These are phyloP conservation scores for Eucalyptus tenuipes DNA, from an alignment of 345 rosid genomes.

Conservation along the genomic window DNA sequence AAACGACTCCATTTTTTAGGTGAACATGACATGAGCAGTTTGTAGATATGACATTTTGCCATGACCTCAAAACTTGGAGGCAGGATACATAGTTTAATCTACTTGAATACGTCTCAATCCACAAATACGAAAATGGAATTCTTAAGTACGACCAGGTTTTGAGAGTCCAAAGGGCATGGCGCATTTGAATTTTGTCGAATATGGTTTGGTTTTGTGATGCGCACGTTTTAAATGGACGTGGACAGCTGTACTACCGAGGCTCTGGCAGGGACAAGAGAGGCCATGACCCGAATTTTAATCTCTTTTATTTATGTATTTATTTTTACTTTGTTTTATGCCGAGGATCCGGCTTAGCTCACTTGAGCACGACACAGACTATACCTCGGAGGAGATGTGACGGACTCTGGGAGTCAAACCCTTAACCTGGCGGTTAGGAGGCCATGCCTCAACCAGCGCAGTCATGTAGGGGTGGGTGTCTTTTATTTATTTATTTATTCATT, in stretches of 20 bases:
- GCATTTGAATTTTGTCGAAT: not conserved
- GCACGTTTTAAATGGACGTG: not conserved
- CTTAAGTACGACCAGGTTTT: not conserved
- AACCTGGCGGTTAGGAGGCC: no score
- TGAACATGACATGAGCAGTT: not conserved
- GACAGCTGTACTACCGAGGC: not conserved
- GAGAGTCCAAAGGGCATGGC: not conserved
- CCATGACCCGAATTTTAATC: not conserved
- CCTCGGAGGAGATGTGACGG: no score
- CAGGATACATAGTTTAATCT: not conserved
- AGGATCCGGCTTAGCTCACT: no score
- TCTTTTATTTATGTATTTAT: not conserved
- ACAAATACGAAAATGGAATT: not conserved
- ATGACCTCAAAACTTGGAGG: not conserved
- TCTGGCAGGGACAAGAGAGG: not conserved
- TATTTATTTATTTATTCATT: not conserved
- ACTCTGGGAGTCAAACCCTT: no score
- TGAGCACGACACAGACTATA: no score
- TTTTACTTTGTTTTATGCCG: no score
- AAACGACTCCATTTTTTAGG: not conserved
- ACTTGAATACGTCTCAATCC: not conserved
- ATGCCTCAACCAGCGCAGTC: no score
- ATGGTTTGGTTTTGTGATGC: not conserved
- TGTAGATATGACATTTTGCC: not conserved
- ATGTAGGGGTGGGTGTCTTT: no score